These are phyloP conservation scores for Nicotiana benthamiana DNA, from an alignment of 257 asterid species.

Conservation along the genomic window DNA sequence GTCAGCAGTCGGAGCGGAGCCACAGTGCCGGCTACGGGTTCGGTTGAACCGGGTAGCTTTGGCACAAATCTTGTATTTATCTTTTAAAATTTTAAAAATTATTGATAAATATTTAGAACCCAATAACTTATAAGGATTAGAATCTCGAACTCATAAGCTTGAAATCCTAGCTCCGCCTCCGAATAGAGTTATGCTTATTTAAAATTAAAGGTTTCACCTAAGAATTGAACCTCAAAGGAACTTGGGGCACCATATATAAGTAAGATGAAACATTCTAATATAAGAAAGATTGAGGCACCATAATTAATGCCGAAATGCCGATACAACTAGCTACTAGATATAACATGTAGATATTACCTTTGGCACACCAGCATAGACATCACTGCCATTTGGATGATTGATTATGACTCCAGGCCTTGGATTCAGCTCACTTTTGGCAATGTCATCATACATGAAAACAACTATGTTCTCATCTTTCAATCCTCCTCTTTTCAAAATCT, in stretches of 20 bases:
- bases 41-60: no score
- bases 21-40: no score
- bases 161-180: no score
- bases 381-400: conserved; percentile 65
- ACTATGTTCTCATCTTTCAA: conserved; percentile 74
- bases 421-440: conserved; percentile 50
- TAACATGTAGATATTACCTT: conserved; percentile 37
- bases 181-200: background rate
- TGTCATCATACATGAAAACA: conserved; percentile 93
- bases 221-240: background rate
- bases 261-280: no score
- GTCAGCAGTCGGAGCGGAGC: background rate
- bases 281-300: background rate
- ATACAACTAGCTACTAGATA: background rate
- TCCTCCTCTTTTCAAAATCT: conserved; percentile 79
- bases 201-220: background rate
- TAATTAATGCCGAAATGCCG: background rate
- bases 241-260: background rate
- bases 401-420: conserved; percentile 75
- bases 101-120: no score
- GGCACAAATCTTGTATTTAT: no score
- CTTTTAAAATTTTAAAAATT: no score
- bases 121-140: no score
- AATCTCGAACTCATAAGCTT: no score
- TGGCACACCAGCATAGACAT: conserved; percentile 84